Percentiles rank a stretch among this genome's conserved stretches.
Conservation (phyloP, 441 rosid genomes). For the Arabidopsis hybrid region DNA sequence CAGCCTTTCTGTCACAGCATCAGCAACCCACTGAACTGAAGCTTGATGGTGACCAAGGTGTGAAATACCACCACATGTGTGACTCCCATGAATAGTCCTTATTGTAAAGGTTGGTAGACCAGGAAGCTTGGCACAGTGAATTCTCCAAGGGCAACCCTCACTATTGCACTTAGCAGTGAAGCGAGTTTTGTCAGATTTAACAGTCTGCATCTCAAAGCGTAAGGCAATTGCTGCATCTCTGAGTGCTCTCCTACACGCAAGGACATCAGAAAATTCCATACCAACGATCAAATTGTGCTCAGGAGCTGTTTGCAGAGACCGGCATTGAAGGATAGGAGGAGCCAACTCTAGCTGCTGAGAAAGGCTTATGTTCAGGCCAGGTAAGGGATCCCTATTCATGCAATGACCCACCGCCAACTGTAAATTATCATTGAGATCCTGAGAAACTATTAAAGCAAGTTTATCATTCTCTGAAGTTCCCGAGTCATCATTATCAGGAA, state of each 20-base stretch:
- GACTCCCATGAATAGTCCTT: conserved; percentile 60
- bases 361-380: conserved; percentile 48
- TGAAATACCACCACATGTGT: conserved; percentile 60
- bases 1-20: conserved; percentile 56
- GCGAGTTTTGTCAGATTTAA: conserved; percentile 67
- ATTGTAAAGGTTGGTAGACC: conserved; percentile 63
- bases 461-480: conserved; percentile 45
- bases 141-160: conserved; percentile 67
- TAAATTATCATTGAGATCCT: conserved; percentile 49
- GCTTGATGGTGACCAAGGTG: conserved; percentile 75
- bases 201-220: conserved; percentile 66
- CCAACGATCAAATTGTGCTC: conserved; percentile 54
- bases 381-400: conserved; percentile 42
- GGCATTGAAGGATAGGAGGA: conserved; percentile 49
- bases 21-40: conserved; percentile 73
- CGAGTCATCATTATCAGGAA: conserved; percentile 43
- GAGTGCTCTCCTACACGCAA: conserved; percentile 65
- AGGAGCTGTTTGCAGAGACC: conserved; percentile 35
- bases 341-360: conserved; percentile 43
- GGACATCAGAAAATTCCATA: conserved; percentile 65
- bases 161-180: conserved; percentile 63
- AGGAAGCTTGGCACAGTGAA: conserved; percentile 64
- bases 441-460: conserved; percentile 39
- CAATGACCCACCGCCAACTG: conserved; percentile 51
- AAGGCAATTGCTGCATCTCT: conserved; percentile 67